A percentile compares a stretch with the other conserved stretches of the same genome.
These are phyloP conservation scores for Fusarium oxysporum DNA, from an alignment of 2,329 filamentous ascomycete genomes.

Conservation along the genomic window DNA sequence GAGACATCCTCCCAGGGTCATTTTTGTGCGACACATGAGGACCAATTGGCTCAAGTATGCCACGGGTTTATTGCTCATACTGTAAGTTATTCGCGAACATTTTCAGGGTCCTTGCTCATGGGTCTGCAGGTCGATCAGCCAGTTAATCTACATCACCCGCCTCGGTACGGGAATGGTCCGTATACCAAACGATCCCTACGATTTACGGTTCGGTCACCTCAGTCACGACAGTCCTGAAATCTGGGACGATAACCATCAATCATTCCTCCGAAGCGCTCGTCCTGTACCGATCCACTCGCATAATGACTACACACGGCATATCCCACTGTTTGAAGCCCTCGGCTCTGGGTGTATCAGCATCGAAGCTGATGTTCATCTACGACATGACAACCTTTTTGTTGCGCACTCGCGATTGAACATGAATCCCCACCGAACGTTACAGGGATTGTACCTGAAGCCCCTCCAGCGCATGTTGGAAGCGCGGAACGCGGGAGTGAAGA, in stretches of 20 bases:
- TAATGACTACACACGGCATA: conserved; percentile 18
- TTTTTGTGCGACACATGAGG: background rate
- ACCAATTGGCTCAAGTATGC: conserved; percentile 7
- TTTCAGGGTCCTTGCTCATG: background rate
- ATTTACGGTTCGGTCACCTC: conserved; percentile 12
- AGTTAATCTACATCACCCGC: conserved; percentile 7
- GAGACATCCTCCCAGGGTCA: background rate
- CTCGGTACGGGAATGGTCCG: background rate
- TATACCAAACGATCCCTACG: conserved; percentile 25
- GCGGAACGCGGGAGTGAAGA: background rate
- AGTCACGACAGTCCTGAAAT: conserved; percentile 15
- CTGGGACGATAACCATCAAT: conserved; percentile 16
- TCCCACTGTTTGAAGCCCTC: conserved; percentile 22
- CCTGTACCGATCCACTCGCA: conserved; percentile 20
- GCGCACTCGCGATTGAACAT: conserved; percentile 4
- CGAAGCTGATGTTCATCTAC: conserved; percentile 13
- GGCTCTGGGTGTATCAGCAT: conserved; percentile 20
- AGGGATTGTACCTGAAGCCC: conserved; percentile 3
- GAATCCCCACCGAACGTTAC: background rate
- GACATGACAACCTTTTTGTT: background rate
- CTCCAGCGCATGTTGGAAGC: conserved; percentile 10
- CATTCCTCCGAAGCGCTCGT: conserved; percentile 5
- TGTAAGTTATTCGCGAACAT: background rate
- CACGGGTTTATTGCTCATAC: background rate
- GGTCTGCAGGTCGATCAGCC: background rate